Base-by-base conservation (phyloP, 139 green algal genomes). In the Tetradesmus obliquus region DNA sequence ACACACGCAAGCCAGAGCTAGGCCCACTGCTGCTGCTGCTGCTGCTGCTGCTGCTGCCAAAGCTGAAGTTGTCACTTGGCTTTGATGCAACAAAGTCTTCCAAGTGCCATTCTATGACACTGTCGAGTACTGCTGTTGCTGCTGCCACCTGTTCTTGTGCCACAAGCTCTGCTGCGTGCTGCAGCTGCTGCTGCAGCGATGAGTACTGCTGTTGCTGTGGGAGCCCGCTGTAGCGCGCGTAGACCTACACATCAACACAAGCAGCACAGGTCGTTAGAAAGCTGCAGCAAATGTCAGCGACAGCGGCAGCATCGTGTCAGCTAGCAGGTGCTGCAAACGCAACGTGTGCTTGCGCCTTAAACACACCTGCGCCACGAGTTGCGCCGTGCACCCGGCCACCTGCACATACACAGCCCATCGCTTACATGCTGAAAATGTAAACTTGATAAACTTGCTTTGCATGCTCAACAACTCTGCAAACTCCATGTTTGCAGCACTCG, bases 91-190 rank as follows among this genome's bases (percentile, higher is more conserved):
- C 17, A 51, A 81, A 91, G 66, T 86, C 88, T 15, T 91, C 88
- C 17, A 86, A 20, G 1, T 91, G 76, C 79, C 88, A 87, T 20
- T 91, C 88, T 15, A 87, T 81, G 9, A 86, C 8, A 32, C 82
- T 55, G 3, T 57, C 22, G 12, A 91, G 45, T 32, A 91, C 8
- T 7, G 69, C 10, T 58, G 72, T 15, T 58, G 88, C 88, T 58
- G 55, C 55, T 79, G 55, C 24, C 12, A 87, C 10, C 54, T 91
- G 80, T 5, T 91, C 55, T 58, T 76, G 76, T 86, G 3, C 58
- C n/a, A 58, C 76, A 13, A 87, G 24, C 1, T 87, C 55, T 12
- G 32, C 79, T 53, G 55, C 76, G 12, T 54, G 55, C 12, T 58
- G 19, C 32, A 91, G 88, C 76, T 62, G 57, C 71, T 72, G 71